Base-by-base conservation (phyloP, 2,329 filamentous ascomycete species). In the Cladosporium austrohemisphaericum region DNA sequence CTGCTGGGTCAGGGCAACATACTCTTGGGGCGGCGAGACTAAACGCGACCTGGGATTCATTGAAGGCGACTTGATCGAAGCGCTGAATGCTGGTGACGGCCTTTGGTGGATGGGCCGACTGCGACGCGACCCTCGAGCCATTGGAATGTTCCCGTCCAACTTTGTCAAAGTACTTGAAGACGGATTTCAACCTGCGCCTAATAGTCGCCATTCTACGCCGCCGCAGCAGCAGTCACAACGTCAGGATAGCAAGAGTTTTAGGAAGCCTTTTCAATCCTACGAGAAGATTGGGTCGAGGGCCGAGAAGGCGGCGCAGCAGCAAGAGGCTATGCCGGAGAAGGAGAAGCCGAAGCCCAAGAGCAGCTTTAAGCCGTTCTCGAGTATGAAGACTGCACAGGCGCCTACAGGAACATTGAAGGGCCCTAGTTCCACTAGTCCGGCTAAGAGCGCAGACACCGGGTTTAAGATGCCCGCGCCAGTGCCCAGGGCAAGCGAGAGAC, bases 81-180 rank as follows among this genome's bases (percentile, higher is more conserved):
- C 92, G 65, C 77, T 98, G 46, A 98, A 98, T 68, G 93, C 93
- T 16, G 93, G 93, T 55, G 93, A 98, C 71, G 93, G 93, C 45
- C 91, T 88, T 38, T 98, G 93, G 93, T 98, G 93, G 93, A 95
- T 91, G 71, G 93, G 93, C 40, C 83, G 92, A 55, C 72, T 98
- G 65, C 88, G 85, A 65, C 83, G 93, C 60, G 93, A 98, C 71
- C 85, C 87, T 68, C 83, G 91, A 63, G 90, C 92, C 62, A 85
- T 96, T 61, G 93, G 93, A 47, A 76, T 93, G 16, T 98, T 98
- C 64, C 93, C 93, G 1, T 96, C 91, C 62, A 98, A 98, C 71
- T 98, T 98, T 65, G 93, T 98, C 65, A 82, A 94, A 66, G 79
- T 98, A 5, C 78, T 98, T 25, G 86, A 88, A 49, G 83, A 93